Percentiles rank a stretch among this genome's conserved stretches.
These are phyloP conservation scores for Pichia sporocuriosa DNA, from an alignment of 805 yeast genomes.

Conservation along the genomic window DNA sequence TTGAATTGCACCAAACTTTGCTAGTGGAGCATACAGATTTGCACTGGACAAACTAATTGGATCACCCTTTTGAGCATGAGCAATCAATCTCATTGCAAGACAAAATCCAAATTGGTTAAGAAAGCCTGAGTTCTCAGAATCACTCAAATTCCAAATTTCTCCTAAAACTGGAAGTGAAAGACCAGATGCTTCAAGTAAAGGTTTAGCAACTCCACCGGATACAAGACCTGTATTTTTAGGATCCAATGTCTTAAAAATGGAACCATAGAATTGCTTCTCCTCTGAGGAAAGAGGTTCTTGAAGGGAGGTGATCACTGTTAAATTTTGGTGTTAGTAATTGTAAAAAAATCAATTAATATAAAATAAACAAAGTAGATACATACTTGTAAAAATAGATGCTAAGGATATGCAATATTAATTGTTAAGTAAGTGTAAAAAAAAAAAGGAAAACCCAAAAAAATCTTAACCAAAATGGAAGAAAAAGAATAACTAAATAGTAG, in stretches of 20 bases:
- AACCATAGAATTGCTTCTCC: conserved; percentile 69
- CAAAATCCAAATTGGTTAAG: conserved; percentile 75
- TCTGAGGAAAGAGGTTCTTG: conserved; percentile 51
- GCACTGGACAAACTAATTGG: conserved; percentile 48
- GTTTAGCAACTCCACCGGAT: conserved; percentile 81
- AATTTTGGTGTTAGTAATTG: neutral
- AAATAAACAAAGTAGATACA: neutral
- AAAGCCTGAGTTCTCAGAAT: conserved; percentile 79
- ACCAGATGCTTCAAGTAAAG: conserved; percentile 80
- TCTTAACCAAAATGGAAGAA: too few relatives aligned
- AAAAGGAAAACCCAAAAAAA: too few relatives aligned
- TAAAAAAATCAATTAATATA: neutral
- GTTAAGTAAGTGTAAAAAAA: too few relatives aligned
- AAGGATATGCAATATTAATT: too few relatives aligned
- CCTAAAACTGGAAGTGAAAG: conserved; percentile 73
- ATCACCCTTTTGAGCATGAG: conserved; percentile 74
- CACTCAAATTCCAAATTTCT: conserved; percentile 94
- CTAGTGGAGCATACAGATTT: conserved; percentile 52
- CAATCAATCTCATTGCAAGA: conserved; percentile 82
- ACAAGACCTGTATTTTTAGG: conserved; percentile 71
- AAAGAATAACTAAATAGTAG: too few relatives aligned
- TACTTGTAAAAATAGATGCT: too few relatives aligned
- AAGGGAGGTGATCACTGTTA: conserved; percentile 14
- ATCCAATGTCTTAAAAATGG: conserved; percentile 73
- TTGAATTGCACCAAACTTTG: conserved; percentile 43